Percentiles rank a stretch among this genome's conserved stretches.
Evolutionary conservation across 2,329 filamentous ascomycete species (phyloP).

Genomic region (Colletotrichum sp.): DNA sequence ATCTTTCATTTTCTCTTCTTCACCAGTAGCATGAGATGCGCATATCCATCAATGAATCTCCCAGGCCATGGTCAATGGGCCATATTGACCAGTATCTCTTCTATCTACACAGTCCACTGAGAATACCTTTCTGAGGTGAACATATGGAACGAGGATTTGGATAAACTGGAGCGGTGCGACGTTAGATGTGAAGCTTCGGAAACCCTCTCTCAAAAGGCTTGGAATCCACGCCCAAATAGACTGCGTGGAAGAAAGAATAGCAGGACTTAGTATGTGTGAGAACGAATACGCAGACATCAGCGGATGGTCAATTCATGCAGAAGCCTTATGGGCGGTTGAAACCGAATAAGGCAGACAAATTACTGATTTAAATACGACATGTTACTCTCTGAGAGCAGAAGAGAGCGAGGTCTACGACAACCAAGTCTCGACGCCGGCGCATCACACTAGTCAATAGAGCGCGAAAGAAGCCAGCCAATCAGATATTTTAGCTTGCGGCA

Average conservation of each 20-base stretch:
- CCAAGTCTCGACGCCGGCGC: background rate
- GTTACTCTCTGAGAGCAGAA: background rate
- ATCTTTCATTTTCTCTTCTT: too few species aligned
- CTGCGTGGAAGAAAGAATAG: background rate
- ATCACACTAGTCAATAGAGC: background rate
- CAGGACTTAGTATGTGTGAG: background rate
- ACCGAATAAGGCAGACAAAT: background rate
- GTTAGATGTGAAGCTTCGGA: too few species aligned
- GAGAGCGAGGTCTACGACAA: background rate
- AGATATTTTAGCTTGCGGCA: background rate
- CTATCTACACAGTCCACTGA: too few species aligned
- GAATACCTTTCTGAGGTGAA: too few species aligned
- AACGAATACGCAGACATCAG: background rate
- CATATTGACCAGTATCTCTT: too few species aligned
- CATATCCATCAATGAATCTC: too few species aligned
- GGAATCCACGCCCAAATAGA: background rate
- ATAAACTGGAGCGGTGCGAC: too few species aligned
- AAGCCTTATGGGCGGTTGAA: background rate
- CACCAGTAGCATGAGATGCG: too few species aligned
- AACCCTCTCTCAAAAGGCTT: background rate
- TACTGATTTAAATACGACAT: background rate
- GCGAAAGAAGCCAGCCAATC: background rate
- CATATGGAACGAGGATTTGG: too few species aligned
- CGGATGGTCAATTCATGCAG: background rate
- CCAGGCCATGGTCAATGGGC: too few species aligned